These are phyloP conservation scores for Epichloe coenophiala DNA, from an alignment of 2,329 filamentous ascomycete genomes.

Conservation along the genomic window DNA sequence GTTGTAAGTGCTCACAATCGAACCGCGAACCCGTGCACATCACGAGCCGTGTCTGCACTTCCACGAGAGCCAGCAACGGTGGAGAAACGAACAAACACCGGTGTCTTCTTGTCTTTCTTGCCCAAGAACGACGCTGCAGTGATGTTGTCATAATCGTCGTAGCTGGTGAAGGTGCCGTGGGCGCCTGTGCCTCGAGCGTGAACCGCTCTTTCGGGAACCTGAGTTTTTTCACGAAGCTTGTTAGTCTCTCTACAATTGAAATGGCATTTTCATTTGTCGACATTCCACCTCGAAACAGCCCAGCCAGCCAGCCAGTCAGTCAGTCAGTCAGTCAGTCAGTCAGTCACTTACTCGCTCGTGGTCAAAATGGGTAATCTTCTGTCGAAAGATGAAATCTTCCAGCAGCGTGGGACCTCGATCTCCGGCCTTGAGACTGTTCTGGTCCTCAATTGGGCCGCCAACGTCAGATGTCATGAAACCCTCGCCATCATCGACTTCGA, in stretches of 20 bases:
- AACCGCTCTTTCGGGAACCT: conserved; percentile 49
- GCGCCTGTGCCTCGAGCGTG: conserved; percentile 58
- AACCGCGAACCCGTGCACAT: conserved; percentile 58
- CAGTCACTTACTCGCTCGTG: conserved; percentile 46
- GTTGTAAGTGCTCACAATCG: conserved; percentile 20
- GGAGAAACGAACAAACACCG: conserved; percentile 59
- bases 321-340: neutral
- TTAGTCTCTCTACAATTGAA: neutral
- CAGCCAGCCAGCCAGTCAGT: no score
- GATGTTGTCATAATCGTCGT: conserved; percentile 52
- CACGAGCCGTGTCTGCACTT: conserved; percentile 55
- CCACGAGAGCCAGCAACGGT: conserved; percentile 59
- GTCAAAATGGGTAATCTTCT: conserved; percentile 59
- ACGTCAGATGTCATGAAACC: conserved; percentile 51
- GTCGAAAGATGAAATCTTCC: conserved; percentile 60
- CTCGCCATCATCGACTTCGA: conserved; percentile 38
- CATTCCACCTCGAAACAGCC: neutral
- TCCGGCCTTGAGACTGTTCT: conserved; percentile 53
- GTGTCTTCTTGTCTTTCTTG: conserved; percentile 39
- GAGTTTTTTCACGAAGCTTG: neutral
- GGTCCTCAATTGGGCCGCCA: conserved; percentile 54
- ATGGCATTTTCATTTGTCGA: neutral
- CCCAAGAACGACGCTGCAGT: conserved; percentile 53
- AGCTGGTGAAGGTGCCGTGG: conserved; percentile 57
- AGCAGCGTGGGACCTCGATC: conserved; percentile 52